Percentiles rank a stretch among this genome's conserved stretches.
These are phyloP conservation scores for Trapa bicornis DNA, from an alignment of 345 rosid species.

Conservation along the genomic window DNA sequence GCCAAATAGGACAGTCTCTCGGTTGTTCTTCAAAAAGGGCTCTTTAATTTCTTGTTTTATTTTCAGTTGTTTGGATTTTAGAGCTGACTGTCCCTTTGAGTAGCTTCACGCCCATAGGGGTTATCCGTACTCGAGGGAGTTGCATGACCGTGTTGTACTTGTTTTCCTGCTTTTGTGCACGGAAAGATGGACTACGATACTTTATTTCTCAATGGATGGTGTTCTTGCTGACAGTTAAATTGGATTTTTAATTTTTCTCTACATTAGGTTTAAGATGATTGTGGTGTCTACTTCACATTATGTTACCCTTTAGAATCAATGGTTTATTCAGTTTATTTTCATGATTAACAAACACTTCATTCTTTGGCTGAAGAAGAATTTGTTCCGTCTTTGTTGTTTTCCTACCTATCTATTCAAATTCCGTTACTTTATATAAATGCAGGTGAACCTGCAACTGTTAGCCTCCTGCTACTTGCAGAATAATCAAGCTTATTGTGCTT, in stretches of 20 bases:
- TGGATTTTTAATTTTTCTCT: not conserved
- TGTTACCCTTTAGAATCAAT: not conserved
- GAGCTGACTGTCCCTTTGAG: not conserved
- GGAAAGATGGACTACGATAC: not conserved
- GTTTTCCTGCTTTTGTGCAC: not conserved
- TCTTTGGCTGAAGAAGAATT: not conserved
- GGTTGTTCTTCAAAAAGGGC: not conserved
- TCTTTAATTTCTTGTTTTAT: not conserved
- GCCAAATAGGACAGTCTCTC: not conserved
- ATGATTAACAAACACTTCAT: not conserved
- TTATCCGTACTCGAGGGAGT: not conserved
- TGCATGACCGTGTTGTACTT: not conserved
- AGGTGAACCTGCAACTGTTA: constrained; percentile 75
- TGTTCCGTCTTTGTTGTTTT: not conserved
- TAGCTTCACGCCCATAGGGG: not conserved
- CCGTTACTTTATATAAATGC: constrained; percentile 12
- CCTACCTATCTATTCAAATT: not conserved
- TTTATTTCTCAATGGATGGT: not conserved
- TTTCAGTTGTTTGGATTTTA: not conserved
- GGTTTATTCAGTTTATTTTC: not conserved
- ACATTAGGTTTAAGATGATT: not conserved
- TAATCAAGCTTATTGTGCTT: constrained; percentile 81
- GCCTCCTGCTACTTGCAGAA: constrained; percentile 85
- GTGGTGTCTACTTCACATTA: not conserved
- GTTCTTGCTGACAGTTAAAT: not conserved